Evolutionary conservation across 495 filamentous ascomycete genomes (phyloP).

Genomic region (Apodospora peruviana): DNA sequence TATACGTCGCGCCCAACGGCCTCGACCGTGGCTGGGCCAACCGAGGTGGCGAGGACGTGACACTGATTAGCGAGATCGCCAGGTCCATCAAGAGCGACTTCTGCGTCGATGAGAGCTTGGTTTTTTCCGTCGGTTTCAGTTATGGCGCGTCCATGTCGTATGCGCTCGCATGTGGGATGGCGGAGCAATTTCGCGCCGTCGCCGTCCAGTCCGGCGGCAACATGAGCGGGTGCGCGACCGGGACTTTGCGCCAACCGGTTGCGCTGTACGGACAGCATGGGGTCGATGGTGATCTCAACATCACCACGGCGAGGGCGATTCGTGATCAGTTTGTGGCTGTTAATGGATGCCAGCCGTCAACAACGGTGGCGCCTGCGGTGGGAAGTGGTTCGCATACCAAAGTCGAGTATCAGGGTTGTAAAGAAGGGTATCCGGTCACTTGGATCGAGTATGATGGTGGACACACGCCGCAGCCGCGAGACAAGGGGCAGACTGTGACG

Average conservation of each 20-base stretch:
- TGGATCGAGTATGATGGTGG: conserved; percentile 13
- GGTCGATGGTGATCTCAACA: conserved; percentile 26
- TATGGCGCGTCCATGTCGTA: conserved; percentile 43
- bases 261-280: conserved; percentile 38
- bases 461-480: conserved; percentile 12
- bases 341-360: conserved; percentile 23
- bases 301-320: conserved; percentile 20
- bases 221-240: conserved; percentile 27
- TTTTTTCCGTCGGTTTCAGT: conserved; percentile 39
- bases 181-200: conserved; percentile 35
- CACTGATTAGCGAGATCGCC: conserved; percentile 29
- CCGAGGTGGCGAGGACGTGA: conserved; percentile 31
- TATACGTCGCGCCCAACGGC: conserved; percentile 37
- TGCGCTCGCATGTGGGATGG: conserved; percentile 32
- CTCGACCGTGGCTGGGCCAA: conserved; percentile 38
- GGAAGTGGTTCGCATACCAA: conserved; percentile 7
- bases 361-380: conserved; percentile 1
- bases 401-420: conserved; percentile 24
- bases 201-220: conserved; percentile 26
- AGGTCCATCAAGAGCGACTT: conserved; percentile 26
- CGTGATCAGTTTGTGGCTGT: conserved; percentile 30
- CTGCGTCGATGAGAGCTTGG: conserved; percentile 33
- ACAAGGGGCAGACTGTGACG: conserved; percentile 10
- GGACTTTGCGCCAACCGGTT: conserved; percentile 23
- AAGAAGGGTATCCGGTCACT: conserved; percentile 18